Evolutionary conservation across 2,329 filamentous ascomycete genomes (phyloP).

Genomic region (Simplicillium aogashimaense): DNA sequence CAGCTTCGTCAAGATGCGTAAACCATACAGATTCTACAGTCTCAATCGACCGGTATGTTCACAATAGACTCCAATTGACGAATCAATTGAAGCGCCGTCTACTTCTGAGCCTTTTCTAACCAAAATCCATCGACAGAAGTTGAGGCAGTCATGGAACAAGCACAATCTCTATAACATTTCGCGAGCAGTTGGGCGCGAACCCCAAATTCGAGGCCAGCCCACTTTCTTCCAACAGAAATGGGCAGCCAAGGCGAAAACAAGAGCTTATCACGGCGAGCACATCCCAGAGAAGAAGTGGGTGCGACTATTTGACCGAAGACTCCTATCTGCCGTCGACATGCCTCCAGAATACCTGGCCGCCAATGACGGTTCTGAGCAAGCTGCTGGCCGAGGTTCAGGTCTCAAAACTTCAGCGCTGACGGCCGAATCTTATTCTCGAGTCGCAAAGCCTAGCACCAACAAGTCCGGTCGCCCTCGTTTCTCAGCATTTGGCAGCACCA

Average conservation of each 20-base stretch:
- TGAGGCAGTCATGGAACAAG: conserved; percentile 95
- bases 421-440: conserved; percentile 23
- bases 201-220: conserved; percentile 20
- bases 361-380: conserved; percentile 74
- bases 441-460: conserved; percentile 12
- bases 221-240: conserved; percentile 99
- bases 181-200: conserved; percentile 20
- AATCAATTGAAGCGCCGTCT: neutral
- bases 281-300: conserved; percentile 89
- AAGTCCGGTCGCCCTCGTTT: conserved; percentile 9
- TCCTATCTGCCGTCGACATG: conserved; percentile 80
- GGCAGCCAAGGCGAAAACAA: conserved; percentile 72
- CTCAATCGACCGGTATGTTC: conserved; percentile 53
- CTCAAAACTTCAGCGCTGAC: conserved; percentile 23
- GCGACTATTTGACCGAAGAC: conserved; percentile 77
- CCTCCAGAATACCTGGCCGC: conserved; percentile 67
- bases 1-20: conserved; percentile 36
- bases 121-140: conserved; percentile 51
- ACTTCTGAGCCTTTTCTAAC: neutral
- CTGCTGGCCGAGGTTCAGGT: conserved; percentile 75
- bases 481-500: conserved; percentile 19
- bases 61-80: neutral
- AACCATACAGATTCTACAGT: conserved; percentile 53
- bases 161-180: conserved; percentile 89
- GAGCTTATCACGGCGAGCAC: conserved; percentile 91